Base-by-base conservation (phyloP, 306 rosid genomes). In the Casuarina glauca region DNA sequence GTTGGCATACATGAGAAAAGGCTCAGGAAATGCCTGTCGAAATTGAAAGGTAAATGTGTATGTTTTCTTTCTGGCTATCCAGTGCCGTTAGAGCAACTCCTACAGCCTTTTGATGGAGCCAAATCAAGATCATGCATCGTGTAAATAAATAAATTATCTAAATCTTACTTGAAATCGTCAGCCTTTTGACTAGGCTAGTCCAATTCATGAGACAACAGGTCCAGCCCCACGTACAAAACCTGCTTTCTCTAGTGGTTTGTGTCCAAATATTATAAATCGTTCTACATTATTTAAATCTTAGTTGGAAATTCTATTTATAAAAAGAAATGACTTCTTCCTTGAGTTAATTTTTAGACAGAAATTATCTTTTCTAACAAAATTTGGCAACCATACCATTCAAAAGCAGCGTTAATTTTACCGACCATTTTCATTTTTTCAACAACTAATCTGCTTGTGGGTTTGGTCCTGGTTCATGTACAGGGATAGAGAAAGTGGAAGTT, bases 401-500 rank as follows among this genome's bases (percentile, higher is more conserved):
- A 26, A 26, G 32, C 32, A 26, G 32, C 32, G 32, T 26, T 26
- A 26, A 26, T 26, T 26, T 57, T 48, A 66, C 7, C 45, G 16
- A 61, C 42, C 48, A 41, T 41, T 17, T 7, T 20, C 26, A 12
- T 3, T 42, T 8, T 66, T n/a, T 17, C 49, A 17, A 16, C 26
- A 6, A 7, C 17, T 42, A 43, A 67, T 67, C 50, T 67, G 48
- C 41, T 12, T 7, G 5, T 67, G 6, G 35, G 69, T 38, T 55
- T 32, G 42, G 6, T 44, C 36, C 15, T 17, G 58, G 43, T 7
- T 78, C 8, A 19, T 43, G 15, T 57, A 26, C 83, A 93, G 98
- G 98, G 9, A 90, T 93, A 82, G 96, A 91, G 84, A 90, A 93
- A 69, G 97, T 93, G 80, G 97, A 93, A 79, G 97, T 93, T 78